phyloP scores from a whole-genome alignment of 2,329 filamentous ascomycete species.

The Xylariales sp. region DNA sequence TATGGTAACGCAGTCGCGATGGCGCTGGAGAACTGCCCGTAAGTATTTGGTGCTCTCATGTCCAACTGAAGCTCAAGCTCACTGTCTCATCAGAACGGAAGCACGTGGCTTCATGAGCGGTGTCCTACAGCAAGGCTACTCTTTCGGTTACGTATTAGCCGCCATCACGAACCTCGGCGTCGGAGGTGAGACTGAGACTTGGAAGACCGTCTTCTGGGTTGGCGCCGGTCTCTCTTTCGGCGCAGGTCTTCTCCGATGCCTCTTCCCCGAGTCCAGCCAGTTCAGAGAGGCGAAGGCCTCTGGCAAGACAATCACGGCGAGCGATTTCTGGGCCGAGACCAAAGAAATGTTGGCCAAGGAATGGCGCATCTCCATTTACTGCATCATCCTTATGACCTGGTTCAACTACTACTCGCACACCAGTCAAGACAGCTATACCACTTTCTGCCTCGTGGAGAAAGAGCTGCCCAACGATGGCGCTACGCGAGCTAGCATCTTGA shows the following conservation, averaged over 20 bases:
- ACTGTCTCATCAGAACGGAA: slow-evolving; percentile 58
- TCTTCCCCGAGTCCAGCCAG: slow-evolving; percentile 79
- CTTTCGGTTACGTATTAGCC: slow-evolving; percentile 82
- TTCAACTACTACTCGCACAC: slow-evolving; percentile 82
- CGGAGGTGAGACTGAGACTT: slow-evolving; percentile 70
- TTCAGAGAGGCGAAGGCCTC: slow-evolving; percentile 76
- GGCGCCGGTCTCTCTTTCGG: slow-evolving; percentile 74
- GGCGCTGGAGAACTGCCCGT: slow-evolving; percentile 79
- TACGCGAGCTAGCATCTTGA: slow-evolving; percentile 80
- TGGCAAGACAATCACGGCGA: slow-evolving; percentile 62
- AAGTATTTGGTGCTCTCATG: slow-evolving; percentile 48
- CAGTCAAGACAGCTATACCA: slow-evolving; percentile 84
- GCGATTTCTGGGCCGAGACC: slow-evolving; percentile 75
- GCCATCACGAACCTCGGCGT: slow-evolving; percentile 81
- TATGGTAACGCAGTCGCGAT: slow-evolving; percentile 84
- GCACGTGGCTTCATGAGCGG: slow-evolving; percentile 84
- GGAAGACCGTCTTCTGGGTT: slow-evolving; percentile 83
- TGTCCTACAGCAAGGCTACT: slow-evolving; percentile 85
- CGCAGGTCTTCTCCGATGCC: slow-evolving; percentile 74
- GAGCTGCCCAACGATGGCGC: slow-evolving; percentile 72
- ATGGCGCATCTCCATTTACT: slow-evolving; percentile 83
- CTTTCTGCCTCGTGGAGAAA: slow-evolving; percentile 81
- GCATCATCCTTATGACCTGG: slow-evolving; percentile 82
- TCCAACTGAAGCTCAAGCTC: not conserved
- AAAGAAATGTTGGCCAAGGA: slow-evolving; percentile 74